A percentile compares a stretch with the other conserved stretches of the same genome.
Evolutionary conservation across 805 yeast genomes (phyloP).

Genomic region (Brettanomyces nanus): DNA sequence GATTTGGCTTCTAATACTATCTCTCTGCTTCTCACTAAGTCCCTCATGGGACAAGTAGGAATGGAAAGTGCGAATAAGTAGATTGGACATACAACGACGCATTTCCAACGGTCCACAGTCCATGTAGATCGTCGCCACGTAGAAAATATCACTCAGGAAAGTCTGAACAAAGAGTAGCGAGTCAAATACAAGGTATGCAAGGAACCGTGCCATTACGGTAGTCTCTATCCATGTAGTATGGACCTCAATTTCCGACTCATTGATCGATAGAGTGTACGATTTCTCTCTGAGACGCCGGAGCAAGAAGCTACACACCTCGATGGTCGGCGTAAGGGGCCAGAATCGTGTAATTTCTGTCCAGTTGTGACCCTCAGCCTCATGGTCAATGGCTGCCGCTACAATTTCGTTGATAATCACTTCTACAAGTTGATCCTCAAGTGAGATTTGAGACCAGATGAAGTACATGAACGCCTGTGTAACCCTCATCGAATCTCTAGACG

Average conservation of each 20-base stretch:
- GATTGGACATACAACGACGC: slow-evolving; percentile 51
- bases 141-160: slow-evolving; percentile 65
- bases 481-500: slow-evolving; percentile 41
- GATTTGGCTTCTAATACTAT: slow-evolving; percentile 39
- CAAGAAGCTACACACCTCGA: slow-evolving; percentile 63
- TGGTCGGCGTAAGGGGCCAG: slow-evolving; percentile 58
- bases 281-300: slow-evolving; percentile 48
- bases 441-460: slow-evolving; percentile 60
- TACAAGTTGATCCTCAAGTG: slow-evolving; percentile 51
- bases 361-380: slow-evolving; percentile 64
- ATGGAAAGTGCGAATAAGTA: slow-evolving; percentile 61
- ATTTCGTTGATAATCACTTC: slow-evolving; percentile 63
- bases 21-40: slow-evolving; percentile 32
- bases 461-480: slow-evolving; percentile 48
- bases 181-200: slow-evolving; percentile 64
- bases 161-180: slow-evolving; percentile 51
- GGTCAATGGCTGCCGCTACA: slow-evolving; percentile 64
- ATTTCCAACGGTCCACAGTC: slow-evolving; percentile 46
- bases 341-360: slow-evolving; percentile 58
- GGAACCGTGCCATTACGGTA: slow-evolving; percentile 54
- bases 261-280: slow-evolving; percentile 39
- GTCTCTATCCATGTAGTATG: slow-evolving; percentile 65
- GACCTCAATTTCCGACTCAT: slow-evolving; percentile 36
- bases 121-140: slow-evolving; percentile 54
- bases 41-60: slow-evolving; percentile 53